Conservation (phyloP, 2,329 filamentous ascomycete species). For the Sphaerulina musiva region DNA sequence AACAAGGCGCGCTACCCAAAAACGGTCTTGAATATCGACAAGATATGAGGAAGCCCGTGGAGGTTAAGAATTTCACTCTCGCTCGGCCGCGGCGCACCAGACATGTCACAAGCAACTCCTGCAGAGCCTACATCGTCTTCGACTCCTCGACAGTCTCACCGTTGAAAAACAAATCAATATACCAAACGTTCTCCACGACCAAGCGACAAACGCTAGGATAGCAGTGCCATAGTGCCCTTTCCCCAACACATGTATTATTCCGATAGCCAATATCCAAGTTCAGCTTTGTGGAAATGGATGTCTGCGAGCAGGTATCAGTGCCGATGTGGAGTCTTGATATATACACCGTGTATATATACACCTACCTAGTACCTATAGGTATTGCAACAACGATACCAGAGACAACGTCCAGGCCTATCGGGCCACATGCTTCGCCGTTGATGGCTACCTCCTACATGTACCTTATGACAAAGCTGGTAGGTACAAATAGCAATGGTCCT, state of each 20-base stretch:
- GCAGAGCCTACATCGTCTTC: conserved; percentile 26
- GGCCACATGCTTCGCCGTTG: conserved; percentile 32
- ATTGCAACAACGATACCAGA: conserved; percentile 24
- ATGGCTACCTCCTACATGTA: conserved; percentile 13
- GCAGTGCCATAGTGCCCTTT: conserved; percentile 9
- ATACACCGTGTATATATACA: too few species aligned
- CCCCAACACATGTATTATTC: conserved; percentile 32
- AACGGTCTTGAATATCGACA: too few species aligned
- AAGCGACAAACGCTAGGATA: conserved; percentile 33
- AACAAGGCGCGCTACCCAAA: too few species aligned
- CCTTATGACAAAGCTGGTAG: conserved; percentile 18
- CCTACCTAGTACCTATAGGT: too few species aligned
- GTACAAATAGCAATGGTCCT: conserved; percentile 13
- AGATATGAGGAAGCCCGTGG: too few species aligned
- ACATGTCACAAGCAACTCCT: conserved; percentile 30
- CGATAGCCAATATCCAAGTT: conserved; percentile 41
- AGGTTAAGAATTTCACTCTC: too few species aligned
- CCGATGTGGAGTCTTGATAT: neutral
- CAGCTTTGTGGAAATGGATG: conserved; percentile 34
- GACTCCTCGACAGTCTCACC: conserved; percentile 30
- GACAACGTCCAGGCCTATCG: conserved; percentile 33
- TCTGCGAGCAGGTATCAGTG: conserved; percentile 20
- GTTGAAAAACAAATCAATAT: conserved; percentile 29
- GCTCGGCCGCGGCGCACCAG: conserved; percentile 32
- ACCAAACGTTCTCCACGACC: conserved; percentile 32